A percentile compares a stretch with the other conserved stretches of the same genome.
These are phyloP conservation scores for Nannochloropsis granulata DNA, from an alignment of 108 stramenopile species.

Conservation along the genomic window DNA sequence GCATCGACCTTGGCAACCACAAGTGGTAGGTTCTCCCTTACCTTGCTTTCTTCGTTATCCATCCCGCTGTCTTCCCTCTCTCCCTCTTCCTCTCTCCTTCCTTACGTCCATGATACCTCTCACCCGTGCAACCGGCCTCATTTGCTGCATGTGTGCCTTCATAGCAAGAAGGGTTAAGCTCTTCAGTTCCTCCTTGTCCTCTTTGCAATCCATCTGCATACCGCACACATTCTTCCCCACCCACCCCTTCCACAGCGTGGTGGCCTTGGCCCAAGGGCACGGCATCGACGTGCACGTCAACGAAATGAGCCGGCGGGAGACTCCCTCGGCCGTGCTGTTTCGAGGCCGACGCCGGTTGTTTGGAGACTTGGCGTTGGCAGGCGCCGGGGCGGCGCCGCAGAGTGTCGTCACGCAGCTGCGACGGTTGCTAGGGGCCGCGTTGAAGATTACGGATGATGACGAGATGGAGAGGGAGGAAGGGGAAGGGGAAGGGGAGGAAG, in stretches of 20 bases:
- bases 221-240: neutral
- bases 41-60: neutral
- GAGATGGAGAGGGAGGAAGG: neutral
- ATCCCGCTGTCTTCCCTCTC: neutral
- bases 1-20: neutral
- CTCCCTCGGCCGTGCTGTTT: neutral
- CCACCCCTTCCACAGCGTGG: neutral
- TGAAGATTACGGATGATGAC: neutral
- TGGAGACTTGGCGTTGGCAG: neutral
- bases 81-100: no score
- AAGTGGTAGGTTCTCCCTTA: neutral
- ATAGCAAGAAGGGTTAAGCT: no score
- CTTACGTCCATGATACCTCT: no score
- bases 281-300: neutral
- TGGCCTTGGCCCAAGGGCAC: neutral
- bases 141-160: no score
- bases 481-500: neutral
- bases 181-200: no score
- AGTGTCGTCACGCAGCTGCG: neutral
- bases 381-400: neutral
- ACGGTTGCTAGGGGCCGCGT: neutral
- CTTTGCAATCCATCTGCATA: no score
- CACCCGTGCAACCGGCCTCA: no score
- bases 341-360: neutral
- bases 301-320: neutral